Evolutionary conservation across 768 basidiomycete species (phyloP), one percentile per base, ranked within the genome.

Genomic region (Leccinum aurantiacum): DNA sequence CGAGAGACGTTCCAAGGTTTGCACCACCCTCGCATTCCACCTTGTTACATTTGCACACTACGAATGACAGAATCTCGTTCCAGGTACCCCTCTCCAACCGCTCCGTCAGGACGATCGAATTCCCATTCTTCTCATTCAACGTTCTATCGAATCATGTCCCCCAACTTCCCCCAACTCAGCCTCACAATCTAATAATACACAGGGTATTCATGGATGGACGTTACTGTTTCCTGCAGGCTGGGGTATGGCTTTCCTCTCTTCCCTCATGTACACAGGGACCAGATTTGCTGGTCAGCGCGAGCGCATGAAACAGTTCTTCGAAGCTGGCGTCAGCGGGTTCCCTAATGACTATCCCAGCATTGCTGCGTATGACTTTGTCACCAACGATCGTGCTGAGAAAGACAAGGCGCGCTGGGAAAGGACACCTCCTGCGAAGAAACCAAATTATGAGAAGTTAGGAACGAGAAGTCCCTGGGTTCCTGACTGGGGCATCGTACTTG

Each of bases 221-320:
- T 76, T 99, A 9, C 78, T 97, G 50, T 71, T 96, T 33, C 96
- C 96, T 3, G 79, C 85, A 1, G 94, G 93, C 13, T 98, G 95
- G 27, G 82, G 84, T 0, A 96, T 94, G 88, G 81, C 95, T 1
- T 93, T 98, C 75, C 85, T 91, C 62, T 81, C 80, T 44, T 95
- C 95, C 3, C 82, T 99, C 53, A 80, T 82, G 3, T 87, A 85
- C 71, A 94, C 95, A 0, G 89, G 90, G 22, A 91, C 91, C 2
- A 88, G 93, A 7, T 81, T 96, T 17, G 91, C 83, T 6, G 96
- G 95, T 2, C 89, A 95, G 67, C 84, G 88, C 29, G 93, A 98
- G 69, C 84, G 89, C 35, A 82, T 82, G 64, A 87, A 86, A 5
- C 93, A 96, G 65, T 79, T 84, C 41, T 93, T 91, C 66, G 96